Percentiles rank a stretch among this genome's conserved stretches.
phyloP scores from a whole-genome alignment of 169 alveolate species.

The Theileria sp. region DNA sequence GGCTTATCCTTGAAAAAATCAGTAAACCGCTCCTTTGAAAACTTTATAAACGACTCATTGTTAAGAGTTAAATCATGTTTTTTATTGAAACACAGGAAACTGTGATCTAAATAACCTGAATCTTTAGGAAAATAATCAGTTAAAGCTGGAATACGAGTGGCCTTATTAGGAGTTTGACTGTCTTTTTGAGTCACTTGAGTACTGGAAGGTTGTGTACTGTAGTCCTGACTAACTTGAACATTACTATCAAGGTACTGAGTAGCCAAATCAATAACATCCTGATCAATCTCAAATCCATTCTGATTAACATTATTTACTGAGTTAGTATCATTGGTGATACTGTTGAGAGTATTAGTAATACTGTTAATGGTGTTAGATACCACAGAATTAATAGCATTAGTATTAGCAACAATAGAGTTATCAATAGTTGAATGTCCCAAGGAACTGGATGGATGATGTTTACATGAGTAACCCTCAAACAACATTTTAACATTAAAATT shows the following conservation, averaged over 20 bases:
- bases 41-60: constrained; percentile 22
- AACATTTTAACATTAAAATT: constrained; percentile 47
- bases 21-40: neutral
- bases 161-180: neutral
- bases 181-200: neutral
- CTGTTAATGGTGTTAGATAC: neutral
- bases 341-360: neutral
- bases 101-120: constrained; percentile 23
- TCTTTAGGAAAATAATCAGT: constrained; percentile 48
- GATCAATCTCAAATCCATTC: constrained; percentile 3
- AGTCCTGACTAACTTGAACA: neutral
- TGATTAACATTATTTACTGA: neutral
- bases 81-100: constrained; percentile 27
- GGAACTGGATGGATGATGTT: neutral
- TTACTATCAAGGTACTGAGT: constrained; percentile 4
- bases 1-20: neutral
- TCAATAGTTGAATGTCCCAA: neutral
- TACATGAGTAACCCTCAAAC: constrained; percentile 56
- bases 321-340: neutral
- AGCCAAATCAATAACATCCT: neutral
- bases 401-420: neutral
- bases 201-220: neutral
- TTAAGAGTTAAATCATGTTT: neutral
- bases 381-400: neutral
- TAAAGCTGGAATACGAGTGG: neutral